These are phyloP conservation scores for Thermoascus crustaceus DNA, from an alignment of 2,329 filamentous ascomycete genomes.

Conservation along the genomic window DNA sequence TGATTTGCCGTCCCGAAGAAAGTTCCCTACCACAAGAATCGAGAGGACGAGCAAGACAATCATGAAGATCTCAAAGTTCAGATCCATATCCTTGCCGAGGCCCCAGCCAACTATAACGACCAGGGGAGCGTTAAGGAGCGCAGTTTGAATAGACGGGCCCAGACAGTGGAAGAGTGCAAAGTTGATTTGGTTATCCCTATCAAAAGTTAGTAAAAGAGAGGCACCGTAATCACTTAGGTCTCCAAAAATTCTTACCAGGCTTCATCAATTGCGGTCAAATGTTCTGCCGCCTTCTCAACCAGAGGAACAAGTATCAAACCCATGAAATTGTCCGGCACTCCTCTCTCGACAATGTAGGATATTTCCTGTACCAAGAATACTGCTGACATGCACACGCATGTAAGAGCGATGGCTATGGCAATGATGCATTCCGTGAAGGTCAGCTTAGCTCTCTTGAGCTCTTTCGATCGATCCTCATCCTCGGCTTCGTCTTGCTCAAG, in stretches of 20 bases:
- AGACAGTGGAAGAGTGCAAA: slow-evolving; percentile 79
- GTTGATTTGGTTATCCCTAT: slow-evolving; percentile 55
- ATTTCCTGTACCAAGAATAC: slow-evolving; percentile 68
- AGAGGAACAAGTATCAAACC: slow-evolving; percentile 70
- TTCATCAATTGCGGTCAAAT: slow-evolving; percentile 76
- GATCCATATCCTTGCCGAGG: slow-evolving; percentile 58
- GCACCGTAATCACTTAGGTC: not conserved
- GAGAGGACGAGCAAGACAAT: slow-evolving; percentile 71
- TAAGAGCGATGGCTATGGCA: slow-evolving; percentile 55
- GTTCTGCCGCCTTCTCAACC: slow-evolving; percentile 80
- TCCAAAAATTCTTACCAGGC: slow-evolving; percentile 62
- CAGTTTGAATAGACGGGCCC: slow-evolving; percentile 80
- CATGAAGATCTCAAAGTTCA: slow-evolving; percentile 85
- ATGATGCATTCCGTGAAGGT: slow-evolving; percentile 66
- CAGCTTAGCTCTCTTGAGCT: slow-evolving; percentile 56
- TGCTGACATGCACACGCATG: slow-evolving; percentile 62
- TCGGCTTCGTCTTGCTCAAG: slow-evolving; percentile 62
- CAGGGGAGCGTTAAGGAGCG: slow-evolving; percentile 77
- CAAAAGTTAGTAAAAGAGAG: slow-evolving; percentile 1
- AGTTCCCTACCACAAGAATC: slow-evolving; percentile 80
- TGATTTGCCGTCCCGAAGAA: slow-evolving; percentile 77
- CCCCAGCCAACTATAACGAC: slow-evolving; percentile 81
- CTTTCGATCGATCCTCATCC: slow-evolving; percentile 56
- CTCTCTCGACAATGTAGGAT: slow-evolving; percentile 47
- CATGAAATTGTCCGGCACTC: slow-evolving; percentile 51